Evolutionary conservation across 2,329 filamentous ascomycete genomes (phyloP).

Genomic region (Drechmeria coniospora): DNA sequence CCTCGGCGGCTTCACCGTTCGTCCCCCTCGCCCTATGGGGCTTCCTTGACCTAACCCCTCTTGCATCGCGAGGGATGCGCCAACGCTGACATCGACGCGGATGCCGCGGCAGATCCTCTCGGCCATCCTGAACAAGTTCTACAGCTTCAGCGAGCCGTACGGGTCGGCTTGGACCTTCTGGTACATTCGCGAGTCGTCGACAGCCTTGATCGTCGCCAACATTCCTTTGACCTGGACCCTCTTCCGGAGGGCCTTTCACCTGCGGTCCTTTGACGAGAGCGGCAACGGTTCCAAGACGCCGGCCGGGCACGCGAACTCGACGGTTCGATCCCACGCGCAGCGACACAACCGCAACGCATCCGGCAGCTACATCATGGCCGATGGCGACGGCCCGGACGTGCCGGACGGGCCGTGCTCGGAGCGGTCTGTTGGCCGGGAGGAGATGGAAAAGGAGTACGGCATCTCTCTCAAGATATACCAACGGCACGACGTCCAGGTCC

Average conservation of each 20-base stretch:
- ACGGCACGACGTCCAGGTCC: constrained; percentile 19
- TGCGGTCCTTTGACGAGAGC: constrained; percentile 10
- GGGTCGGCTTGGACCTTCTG: constrained; percentile 25
- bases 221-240: constrained; percentile 27
- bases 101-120: constrained; percentile 25
- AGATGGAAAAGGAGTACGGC: constrained; percentile 13
- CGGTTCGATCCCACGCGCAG: constrained; percentile 9
- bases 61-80: background rate
- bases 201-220: constrained; percentile 27
- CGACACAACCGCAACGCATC: constrained; percentile 2
- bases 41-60: background rate
- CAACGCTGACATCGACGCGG: background rate
- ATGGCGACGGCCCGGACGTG: background rate
- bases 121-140: constrained; percentile 30
- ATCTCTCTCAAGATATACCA: constrained; percentile 22
- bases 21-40: constrained; percentile 8
- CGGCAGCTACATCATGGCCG: constrained; percentile 1
- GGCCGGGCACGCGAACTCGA: background rate
- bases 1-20: constrained; percentile 30
- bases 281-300: constrained; percentile 6
- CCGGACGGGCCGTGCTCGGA: constrained; percentile 8
- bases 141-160: constrained; percentile 24
- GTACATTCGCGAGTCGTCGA: constrained; percentile 30
- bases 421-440: constrained; percentile 19
- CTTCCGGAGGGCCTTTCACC: constrained; percentile 20